phyloP scores from a whole-genome alignment of 495 filamentous ascomycete species.

The Penicillium canariense region DNA sequence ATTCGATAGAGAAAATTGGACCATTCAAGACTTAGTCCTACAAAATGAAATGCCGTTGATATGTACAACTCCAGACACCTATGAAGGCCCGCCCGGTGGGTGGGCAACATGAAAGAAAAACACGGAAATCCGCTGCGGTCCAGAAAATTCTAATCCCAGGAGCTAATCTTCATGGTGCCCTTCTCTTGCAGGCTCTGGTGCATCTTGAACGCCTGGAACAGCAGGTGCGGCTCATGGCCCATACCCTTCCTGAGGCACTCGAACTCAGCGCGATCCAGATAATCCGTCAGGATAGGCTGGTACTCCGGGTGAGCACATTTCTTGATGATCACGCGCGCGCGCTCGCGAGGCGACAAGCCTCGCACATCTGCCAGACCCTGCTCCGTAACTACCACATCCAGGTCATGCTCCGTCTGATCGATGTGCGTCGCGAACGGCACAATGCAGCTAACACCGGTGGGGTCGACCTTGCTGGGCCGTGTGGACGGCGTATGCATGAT shows the following conservation, averaged over 20 bases:
- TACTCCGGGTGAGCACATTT: conserved; percentile 89
- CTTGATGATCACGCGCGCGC: conserved; percentile 81
- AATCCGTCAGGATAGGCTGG: conserved; percentile 75
- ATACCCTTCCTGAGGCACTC: conserved; percentile 85
- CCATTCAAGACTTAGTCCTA: too few relatives aligned
- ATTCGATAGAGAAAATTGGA: too few relatives aligned
- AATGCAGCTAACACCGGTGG: conserved; percentile 80
- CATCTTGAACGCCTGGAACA: conserved; percentile 86
- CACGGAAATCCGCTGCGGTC: too few relatives aligned
- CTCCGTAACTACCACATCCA: conserved; percentile 86
- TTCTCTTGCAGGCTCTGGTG: conserved; percentile 76
- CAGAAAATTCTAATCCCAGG: too few relatives aligned
- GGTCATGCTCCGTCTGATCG: conserved; percentile 90
- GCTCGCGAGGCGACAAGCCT: conserved; percentile 75
- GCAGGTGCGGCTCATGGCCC: conserved; percentile 86
- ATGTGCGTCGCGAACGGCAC: conserved; percentile 92
- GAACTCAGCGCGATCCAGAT: conserved; percentile 83
- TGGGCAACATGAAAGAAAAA: conserved; percentile 16
- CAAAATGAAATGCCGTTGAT: conserved; percentile 11
- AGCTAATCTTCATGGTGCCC: conserved; percentile 78
- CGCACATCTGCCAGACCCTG: conserved; percentile 84
- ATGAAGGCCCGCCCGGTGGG: background rate
- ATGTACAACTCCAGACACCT: conserved; percentile 14
- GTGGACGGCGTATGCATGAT: conserved; percentile 92
- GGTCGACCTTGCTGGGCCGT: conserved; percentile 78